These are phyloP conservation scores for Mortierella sp. DNA, from an alignment of 371 early-diverging fungal genomes.

Conservation along the genomic window DNA sequence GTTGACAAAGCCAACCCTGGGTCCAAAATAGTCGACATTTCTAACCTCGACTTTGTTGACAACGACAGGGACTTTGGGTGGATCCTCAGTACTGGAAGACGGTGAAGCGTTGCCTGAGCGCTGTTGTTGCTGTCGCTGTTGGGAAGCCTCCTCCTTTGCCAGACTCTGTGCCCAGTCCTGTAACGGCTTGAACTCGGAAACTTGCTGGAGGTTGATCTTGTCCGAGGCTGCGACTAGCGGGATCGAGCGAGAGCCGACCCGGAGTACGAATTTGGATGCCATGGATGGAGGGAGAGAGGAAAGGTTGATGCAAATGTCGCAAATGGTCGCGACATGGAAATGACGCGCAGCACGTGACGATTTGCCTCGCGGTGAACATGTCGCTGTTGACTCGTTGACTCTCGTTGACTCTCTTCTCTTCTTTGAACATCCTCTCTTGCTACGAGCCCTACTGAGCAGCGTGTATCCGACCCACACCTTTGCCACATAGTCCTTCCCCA, in stretches of 20 bases:
- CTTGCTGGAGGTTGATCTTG: conserved; percentile 53
- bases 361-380: no score
- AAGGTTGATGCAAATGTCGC: no score
- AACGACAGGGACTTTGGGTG: conserved; percentile 9
- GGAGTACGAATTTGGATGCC: conserved; percentile 40
- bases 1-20: conserved; percentile 82
- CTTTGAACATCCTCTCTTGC: no score
- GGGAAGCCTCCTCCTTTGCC: conserved; percentile 50
- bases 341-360: no score
- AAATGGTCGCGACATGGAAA: no score
- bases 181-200: conserved; percentile 71
- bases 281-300: conserved; percentile 10
- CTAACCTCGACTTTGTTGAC: conserved; percentile 68
- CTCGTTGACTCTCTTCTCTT: no score
- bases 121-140: conserved; percentile 3
- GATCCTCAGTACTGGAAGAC: not conserved
- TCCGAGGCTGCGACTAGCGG: conserved; percentile 41
- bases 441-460: no score
- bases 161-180: conserved; percentile 70
- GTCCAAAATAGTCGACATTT: conserved; percentile 75
- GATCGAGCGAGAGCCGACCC: conserved; percentile 47
- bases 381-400: no score
- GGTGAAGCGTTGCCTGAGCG: not conserved
- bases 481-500: no score
- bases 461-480: no score